A percentile compares a stretch with the other conserved stretches of the same genome.
These are phyloP conservation scores for Populus ilicifolia DNA, from an alignment of 345 rosid genomes.

Conservation along the genomic window DNA sequence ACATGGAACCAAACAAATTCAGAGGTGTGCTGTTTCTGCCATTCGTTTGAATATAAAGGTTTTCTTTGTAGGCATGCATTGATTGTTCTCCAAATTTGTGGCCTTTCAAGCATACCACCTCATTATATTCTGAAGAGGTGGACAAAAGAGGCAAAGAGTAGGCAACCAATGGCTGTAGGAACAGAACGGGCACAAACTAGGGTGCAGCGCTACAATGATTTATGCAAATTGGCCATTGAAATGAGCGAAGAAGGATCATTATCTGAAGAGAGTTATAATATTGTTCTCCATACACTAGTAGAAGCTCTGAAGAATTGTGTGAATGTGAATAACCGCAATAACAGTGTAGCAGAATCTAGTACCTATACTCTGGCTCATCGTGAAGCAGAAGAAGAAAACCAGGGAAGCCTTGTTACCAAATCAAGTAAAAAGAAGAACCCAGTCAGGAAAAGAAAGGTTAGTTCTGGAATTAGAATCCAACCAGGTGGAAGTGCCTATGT, in stretches of 20 bases:
- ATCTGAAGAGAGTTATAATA: conserved; percentile 35
- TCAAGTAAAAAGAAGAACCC: conserved; percentile 49
- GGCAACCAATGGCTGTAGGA: conserved; percentile 9
- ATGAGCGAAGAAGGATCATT: conserved; percentile 53
- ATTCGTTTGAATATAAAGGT: conserved; percentile 22
- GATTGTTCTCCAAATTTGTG: conserved; percentile 29
- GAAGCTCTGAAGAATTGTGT: conserved; percentile 53
- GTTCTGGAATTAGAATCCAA: conserved; percentile 2
- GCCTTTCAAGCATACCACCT: conserved; percentile 19
- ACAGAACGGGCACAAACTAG: conserved; percentile 15
- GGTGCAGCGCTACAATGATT: conserved; percentile 46
- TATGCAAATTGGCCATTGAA: conserved; percentile 44
- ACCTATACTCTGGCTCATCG: conserved; percentile 29
- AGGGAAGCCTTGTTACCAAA: conserved; percentile 33
- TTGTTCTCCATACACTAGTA: conserved; percentile 41
- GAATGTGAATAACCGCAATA: conserved; percentile 38
- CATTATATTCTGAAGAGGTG: conserved; percentile 25
- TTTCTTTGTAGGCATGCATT: conserved; percentile 32
- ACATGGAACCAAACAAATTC: conserved; percentile 19
- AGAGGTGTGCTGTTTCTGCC: conserved; percentile 24
- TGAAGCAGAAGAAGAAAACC: conserved; percentile 38
- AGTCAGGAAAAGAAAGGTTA: conserved; percentile 53
- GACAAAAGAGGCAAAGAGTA: conserved; percentile 25
- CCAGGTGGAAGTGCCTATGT: background rate
- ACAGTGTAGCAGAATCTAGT: conserved; percentile 30